Evolutionary conservation across 179 eudicot genomes (phyloP).

Genomic region (Camellia oleifera): DNA sequence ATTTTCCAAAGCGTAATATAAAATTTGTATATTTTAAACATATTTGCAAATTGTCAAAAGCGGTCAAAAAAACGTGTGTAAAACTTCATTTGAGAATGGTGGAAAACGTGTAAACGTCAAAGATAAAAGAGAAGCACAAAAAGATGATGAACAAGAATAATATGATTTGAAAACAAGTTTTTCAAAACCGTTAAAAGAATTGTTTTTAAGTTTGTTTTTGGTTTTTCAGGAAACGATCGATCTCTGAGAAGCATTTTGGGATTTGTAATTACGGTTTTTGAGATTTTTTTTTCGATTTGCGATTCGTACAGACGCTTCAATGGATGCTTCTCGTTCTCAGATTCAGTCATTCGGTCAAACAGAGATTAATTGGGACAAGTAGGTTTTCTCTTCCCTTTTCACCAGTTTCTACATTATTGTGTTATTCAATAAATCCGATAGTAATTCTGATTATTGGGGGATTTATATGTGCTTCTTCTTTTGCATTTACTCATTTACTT

Average conservation of each 20-base stretch:
- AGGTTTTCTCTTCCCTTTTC: slow-evolving; percentile 16
- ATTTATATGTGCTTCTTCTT: neutral
- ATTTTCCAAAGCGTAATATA: no score
- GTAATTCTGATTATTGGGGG: neutral
- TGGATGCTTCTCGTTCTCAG: slow-evolving; percentile 53
- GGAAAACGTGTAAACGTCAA: no score
- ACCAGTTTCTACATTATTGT: neutral
- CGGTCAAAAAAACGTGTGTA: no score
- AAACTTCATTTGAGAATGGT: no score
- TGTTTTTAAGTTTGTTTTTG: neutral
- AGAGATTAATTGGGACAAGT: slow-evolving; percentile 97
- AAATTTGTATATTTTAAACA: no score
- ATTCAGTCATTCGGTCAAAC: slow-evolving; percentile 55
- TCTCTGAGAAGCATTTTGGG: neutral
- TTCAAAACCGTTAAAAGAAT: no score
- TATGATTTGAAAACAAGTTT: no score
- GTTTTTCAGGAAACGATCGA: neutral
- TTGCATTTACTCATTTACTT: neutral
- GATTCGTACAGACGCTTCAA: slow-evolving; percentile 16
- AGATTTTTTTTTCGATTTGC: neutral
- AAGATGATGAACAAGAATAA: no score
- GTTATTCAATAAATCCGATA: neutral
- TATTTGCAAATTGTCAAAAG: no score
- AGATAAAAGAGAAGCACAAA: no score
- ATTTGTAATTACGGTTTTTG: slow-evolving; percentile 4